Conservation (phyloP, 805 yeast species). For the Metschnikowia lachancei region DNA sequence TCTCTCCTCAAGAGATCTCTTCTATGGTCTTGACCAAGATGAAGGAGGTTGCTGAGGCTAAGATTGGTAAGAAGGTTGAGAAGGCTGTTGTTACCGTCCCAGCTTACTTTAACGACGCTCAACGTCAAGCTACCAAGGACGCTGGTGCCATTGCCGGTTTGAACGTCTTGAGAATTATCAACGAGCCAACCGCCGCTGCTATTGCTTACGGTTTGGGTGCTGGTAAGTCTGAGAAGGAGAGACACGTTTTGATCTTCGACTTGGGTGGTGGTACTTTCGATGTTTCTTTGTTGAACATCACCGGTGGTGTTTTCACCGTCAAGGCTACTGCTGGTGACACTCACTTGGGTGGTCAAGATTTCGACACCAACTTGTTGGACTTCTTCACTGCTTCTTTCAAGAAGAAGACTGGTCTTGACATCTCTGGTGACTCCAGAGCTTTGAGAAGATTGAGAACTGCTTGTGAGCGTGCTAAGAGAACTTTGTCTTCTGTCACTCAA, state of each 20-base stretch:
- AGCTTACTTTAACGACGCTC: constrained; percentile 51
- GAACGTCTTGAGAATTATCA: constrained; percentile 48
- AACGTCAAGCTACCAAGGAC: constrained; percentile 52
- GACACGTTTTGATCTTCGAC: constrained; percentile 85
- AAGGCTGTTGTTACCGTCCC: constrained; percentile 50
- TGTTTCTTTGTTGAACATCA: constrained; percentile 87
- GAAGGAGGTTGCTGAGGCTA: constrained; percentile 81
- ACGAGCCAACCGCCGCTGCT: constrained; percentile 60
- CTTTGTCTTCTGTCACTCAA: constrained; percentile 91
- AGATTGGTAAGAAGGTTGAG: constrained; percentile 74
- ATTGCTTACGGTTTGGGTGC: constrained; percentile 33
- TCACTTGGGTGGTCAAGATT: constrained; percentile 53
- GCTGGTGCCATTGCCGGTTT: constrained; percentile 52
- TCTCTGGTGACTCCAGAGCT: constrained; percentile 48
- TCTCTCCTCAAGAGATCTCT: constrained; percentile 49
- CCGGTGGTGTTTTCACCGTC: constrained; percentile 95
- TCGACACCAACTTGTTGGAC: constrained; percentile 50
- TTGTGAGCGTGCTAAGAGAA: constrained; percentile 97
- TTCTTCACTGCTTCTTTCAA: constrained; percentile 46
- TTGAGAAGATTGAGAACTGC: constrained; percentile 86
- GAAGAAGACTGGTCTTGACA: constrained; percentile 47
- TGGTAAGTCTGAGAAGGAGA: constrained; percentile 41
- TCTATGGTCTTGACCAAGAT: constrained; percentile 50
- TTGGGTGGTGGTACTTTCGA: constrained; percentile 98
- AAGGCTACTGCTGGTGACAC: constrained; percentile 76